Conservation (phyloP, 345 rosid species). For the Melaleuca alternifolia region DNA sequence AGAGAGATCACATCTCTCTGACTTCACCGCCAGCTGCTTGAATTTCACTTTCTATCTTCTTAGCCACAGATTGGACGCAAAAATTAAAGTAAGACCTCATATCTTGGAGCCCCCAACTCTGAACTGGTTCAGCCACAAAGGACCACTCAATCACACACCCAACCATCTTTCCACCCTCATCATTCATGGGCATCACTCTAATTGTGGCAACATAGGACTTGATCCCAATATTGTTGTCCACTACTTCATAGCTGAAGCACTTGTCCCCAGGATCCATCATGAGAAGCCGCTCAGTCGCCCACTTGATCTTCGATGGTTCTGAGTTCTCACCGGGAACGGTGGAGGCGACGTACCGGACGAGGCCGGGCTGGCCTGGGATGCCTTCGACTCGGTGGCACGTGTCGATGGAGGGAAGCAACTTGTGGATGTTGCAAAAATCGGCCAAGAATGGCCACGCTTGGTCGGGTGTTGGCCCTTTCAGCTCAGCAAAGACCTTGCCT, state of each 20-base stretch:
- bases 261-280: not conserved
- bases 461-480: conserved; percentile 1
- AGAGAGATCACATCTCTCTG: not conserved
- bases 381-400: not conserved
- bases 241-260: not conserved
- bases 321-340: not conserved
- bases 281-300: not conserved
- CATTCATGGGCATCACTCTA: not conserved
- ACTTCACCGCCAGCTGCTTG: not conserved
- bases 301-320: not conserved
- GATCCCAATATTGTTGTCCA: not conserved
- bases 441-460: conserved; percentile 9
- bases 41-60: not conserved
- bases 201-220: not conserved
- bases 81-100: not conserved
- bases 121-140: not conserved
- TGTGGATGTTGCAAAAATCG: conserved; percentile 3
- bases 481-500: not conserved
- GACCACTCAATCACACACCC: not conserved
- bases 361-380: conserved; percentile 3
- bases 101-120: not conserved
- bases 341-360: not conserved
- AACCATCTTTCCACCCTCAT: not conserved
- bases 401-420: not conserved
- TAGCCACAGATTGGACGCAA: not conserved